Percentiles rank a stretch among this genome's conserved stretches.
Conservation (phyloP, 2,329 filamentous ascomycete species). For the Aspergillus pseudotamarii region DNA sequence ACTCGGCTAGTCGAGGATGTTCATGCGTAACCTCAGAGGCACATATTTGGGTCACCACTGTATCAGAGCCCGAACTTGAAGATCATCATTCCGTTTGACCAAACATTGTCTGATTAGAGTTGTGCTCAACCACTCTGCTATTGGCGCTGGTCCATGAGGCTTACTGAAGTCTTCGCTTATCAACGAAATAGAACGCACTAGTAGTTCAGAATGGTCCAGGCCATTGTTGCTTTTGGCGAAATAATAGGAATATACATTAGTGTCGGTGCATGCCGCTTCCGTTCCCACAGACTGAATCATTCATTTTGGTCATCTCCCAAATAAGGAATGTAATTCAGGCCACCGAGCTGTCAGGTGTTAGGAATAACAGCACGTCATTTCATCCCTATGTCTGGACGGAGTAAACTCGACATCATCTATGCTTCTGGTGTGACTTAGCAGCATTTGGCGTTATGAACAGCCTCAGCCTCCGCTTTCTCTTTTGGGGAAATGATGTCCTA, state of each 20-base stretch:
- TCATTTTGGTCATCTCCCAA: not conserved
- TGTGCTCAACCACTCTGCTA: not conserved
- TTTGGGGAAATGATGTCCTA: conserved; percentile 4
- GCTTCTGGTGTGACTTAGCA: not conserved
- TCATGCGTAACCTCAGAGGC: conserved; percentile 1
- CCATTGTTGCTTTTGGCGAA: conserved; percentile 10
- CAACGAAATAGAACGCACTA: not conserved
- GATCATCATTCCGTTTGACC: not conserved
- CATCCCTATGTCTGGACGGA: not conserved
- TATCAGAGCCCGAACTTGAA: not conserved
- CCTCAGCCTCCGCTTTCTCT: not conserved
- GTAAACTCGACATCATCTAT: not conserved
- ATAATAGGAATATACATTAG: conserved; percentile 3
- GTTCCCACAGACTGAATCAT: not conserved
- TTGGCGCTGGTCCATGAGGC: not conserved
- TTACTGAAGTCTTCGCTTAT: not conserved
- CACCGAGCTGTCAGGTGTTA: not conserved
- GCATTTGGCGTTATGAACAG: not conserved
- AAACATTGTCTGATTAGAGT: not conserved
- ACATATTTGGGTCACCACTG: not conserved
- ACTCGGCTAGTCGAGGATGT: not conserved
- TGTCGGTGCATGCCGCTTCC: not conserved
- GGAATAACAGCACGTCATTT: not conserved
- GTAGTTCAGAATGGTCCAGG: conserved; percentile 3
- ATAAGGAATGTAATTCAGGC: not conserved